Percentiles rank a stretch among this genome's conserved stretches.
Conservation (phyloP, 345 rosid genomes). For the Angophora floribunda region DNA sequence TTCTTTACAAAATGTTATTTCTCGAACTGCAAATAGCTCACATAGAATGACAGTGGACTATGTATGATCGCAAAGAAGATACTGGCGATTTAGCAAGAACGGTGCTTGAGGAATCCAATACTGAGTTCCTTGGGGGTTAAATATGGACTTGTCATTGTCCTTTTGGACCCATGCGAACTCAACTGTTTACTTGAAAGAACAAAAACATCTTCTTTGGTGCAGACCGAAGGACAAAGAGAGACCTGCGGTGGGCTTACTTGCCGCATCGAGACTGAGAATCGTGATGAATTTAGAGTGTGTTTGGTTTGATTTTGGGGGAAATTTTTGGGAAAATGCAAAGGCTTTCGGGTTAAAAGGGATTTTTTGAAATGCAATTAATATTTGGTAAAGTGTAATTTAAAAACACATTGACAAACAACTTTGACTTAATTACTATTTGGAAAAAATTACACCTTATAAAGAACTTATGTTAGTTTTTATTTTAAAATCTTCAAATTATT, state of each 20-base stretch:
- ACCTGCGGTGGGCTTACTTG: background rate
- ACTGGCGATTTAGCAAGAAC: background rate
- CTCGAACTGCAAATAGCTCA: background rate
- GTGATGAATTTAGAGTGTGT: background rate
- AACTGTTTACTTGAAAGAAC: background rate
- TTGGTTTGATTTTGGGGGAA: background rate
- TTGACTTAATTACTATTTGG: accelerated
- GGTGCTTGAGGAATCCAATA: background rate
- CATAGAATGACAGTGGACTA: background rate
- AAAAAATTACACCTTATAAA: background rate
- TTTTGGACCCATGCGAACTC: no score
- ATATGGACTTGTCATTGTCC: background rate
- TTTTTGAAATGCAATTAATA: no score
- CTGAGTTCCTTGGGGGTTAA: background rate
- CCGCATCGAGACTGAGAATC: background rate
- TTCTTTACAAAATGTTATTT: background rate
- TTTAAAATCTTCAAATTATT: no score
- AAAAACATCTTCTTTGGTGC: background rate
- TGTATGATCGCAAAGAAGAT: background rate
- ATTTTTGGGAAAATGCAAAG: accelerated
- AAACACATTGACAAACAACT: background rate
- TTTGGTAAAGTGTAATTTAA: no score
- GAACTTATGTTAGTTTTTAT: no score
- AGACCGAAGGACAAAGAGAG: background rate
- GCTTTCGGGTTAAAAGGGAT: background rate